phyloP scores from a whole-genome alignment of 768 basidiomycete species.

The Pleurotus cornucopiae region DNA sequence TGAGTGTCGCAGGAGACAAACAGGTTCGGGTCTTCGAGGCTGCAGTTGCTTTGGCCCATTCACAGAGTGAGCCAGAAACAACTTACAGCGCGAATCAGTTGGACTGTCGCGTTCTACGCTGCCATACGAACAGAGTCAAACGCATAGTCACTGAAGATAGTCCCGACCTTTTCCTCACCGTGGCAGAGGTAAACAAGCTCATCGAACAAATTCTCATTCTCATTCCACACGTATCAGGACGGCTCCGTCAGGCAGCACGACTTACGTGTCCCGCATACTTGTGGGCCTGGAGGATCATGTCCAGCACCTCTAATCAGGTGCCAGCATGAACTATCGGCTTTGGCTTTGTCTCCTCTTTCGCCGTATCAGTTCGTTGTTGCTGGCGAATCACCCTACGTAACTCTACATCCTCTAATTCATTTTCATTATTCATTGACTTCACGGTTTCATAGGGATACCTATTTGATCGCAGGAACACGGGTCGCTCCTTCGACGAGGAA shows the following conservation, averaged over 20 bases:
- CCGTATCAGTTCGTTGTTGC: slow-evolving; percentile 86
- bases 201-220: background rate
- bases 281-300: slow-evolving; percentile 43
- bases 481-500: slow-evolving; percentile 55
- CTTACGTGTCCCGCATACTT: slow-evolving; percentile 66
- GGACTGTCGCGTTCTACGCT: slow-evolving; percentile 53
- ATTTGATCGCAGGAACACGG: slow-evolving; percentile 76
- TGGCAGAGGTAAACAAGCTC: slow-evolving; percentile 58
- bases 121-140: slow-evolving; percentile 73
- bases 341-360: slow-evolving; percentile 72
- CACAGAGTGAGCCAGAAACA: slow-evolving; percentile 37
- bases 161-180: slow-evolving; percentile 71
- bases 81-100: slow-evolving; percentile 42
- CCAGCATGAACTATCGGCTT: slow-evolving; percentile 61
- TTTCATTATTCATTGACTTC: slow-evolving; percentile 3
- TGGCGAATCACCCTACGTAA: slow-evolving; percentile 72
- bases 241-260: slow-evolving; percentile 88
- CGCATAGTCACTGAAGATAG: slow-evolving; percentile 77
- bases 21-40: slow-evolving; percentile 72
- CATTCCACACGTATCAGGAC: slow-evolving; percentile 44
- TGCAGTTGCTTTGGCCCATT: slow-evolving; percentile 20
- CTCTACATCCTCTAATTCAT: slow-evolving; percentile 20
- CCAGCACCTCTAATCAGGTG: slow-evolving; percentile 69
- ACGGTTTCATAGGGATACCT: slow-evolving; percentile 57
- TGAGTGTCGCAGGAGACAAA: slow-evolving; percentile 69